Evolutionary conservation across 192 early-diverging fungal genomes (phyloP), one percentile per base, ranked within the genome.

Genomic region (Coemansia sp.): DNA sequence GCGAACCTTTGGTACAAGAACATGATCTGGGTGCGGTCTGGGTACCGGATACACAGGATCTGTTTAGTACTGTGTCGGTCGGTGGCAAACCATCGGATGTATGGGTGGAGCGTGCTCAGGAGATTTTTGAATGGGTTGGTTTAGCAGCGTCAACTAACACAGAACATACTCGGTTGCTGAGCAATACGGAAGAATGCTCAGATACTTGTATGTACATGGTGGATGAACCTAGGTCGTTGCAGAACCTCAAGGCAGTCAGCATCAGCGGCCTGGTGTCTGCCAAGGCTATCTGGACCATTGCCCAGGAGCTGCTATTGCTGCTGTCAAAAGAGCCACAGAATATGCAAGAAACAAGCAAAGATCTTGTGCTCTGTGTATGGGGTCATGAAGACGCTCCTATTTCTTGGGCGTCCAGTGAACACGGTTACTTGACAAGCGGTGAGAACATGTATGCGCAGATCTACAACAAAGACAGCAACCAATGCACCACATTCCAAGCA

Each of bases 121-220:
- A 55, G 4, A 3, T 63, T 1, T 67, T 67, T 23, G 71, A 74
- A 52, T 74, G 71, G 71, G 54, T 74, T 28, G 71, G 71, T 5
- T 26, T 67, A 29, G 60, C 60, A 22, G 24, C 60, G 40, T 11
- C 19, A 11, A 23, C 40, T 13, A 22, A 42, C 18, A 22, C 18
- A 9, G 40, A 11, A 22, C 40, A 22, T 17, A 19, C 19, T 19
- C 22, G 50, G 55, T 3, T 53, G 18, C 30, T 42, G 10, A 3
- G 18, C 40, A 9, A 17, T 22, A 42, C 18, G 19, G 17, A 42
- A 17, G 1, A 3, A 4, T 9, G 40, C 40, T 23, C 11, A 13
- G 10, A 30, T n/a, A 44, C 47, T n/a, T 41, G 50, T 26, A 34
- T 40, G 14, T 74, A 67, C 50, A 20, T n/a, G 13, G 62, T 46